A percentile compares a stretch with the other conserved stretches of the same genome.
These are phyloP conservation scores for Fusarium sp. DNA, from an alignment of 2,329 filamentous ascomycete species.

Conservation along the genomic window DNA sequence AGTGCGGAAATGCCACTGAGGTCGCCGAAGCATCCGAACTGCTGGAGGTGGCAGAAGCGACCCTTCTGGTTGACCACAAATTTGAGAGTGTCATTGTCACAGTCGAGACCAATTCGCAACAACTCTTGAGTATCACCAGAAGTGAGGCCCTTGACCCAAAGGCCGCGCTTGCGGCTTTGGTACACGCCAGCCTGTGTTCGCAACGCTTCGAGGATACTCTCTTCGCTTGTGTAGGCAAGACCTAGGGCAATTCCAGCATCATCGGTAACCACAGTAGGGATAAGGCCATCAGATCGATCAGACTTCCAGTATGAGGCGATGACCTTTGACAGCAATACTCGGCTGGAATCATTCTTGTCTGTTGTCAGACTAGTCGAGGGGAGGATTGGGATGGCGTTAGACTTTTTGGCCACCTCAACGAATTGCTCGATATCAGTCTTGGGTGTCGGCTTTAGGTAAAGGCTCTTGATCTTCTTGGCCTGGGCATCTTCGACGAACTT, in stretches of 20 bases:
- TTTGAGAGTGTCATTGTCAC: constrained; percentile 90
- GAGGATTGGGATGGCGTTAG: constrained; percentile 76
- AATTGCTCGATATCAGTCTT: constrained; percentile 59
- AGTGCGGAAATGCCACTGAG: constrained; percentile 83
- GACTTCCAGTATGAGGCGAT: constrained; percentile 80
- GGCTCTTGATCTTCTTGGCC: constrained; percentile 57
- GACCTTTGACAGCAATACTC: constrained; percentile 71
- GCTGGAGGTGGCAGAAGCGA: constrained; percentile 92
- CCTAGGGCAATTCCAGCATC: constrained; percentile 86
- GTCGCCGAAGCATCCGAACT: constrained; percentile 90
- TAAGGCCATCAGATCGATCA: constrained; percentile 84
- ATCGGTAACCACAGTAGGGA: constrained; percentile 91
- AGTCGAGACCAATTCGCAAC: constrained; percentile 85
- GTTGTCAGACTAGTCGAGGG: constrained; percentile 76
- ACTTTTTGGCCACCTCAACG: constrained; percentile 60
- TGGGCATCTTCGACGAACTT: constrained; percentile 59
- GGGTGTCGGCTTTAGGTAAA: constrained; percentile 64
- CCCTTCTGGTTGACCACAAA: constrained; percentile 93
- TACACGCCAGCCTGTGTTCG: constrained; percentile 85
- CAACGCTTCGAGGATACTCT: constrained; percentile 88
- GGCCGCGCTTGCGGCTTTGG: constrained; percentile 91
- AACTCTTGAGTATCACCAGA: constrained; percentile 95
- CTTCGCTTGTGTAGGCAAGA: constrained; percentile 91
- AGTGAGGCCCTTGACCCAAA: constrained; percentile 97
- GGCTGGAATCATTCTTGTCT: constrained; percentile 68